These are phyloP conservation scores for Xanthoconium separans DNA, from an alignment of 1,284 basidiomycete species.

Conservation along the genomic window DNA sequence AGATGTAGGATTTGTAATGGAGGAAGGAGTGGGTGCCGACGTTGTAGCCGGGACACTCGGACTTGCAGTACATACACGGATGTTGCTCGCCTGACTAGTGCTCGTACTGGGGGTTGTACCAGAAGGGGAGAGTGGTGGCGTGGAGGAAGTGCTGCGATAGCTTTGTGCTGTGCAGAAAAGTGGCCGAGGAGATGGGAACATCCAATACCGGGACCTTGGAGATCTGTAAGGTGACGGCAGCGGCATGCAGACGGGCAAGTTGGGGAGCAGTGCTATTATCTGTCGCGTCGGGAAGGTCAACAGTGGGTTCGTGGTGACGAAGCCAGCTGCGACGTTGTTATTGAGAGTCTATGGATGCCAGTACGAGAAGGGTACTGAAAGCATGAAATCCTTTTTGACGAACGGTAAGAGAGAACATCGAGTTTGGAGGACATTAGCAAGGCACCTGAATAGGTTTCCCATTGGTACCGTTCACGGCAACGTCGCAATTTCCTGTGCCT, in stretches of 20 bases:
- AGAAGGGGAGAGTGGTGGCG: not conserved
- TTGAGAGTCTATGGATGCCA: slow-evolving; percentile 42
- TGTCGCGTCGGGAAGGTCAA: slow-evolving; percentile 72
- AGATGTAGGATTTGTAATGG: not conserved
- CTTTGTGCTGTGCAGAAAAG: slow-evolving; percentile 45
- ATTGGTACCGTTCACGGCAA: slow-evolving; percentile 48
- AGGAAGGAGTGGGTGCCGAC: not conserved
- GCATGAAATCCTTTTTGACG: slow-evolving; percentile 9
- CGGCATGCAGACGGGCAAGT: slow-evolving; percentile 51
- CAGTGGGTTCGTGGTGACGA: slow-evolving; percentile 58
- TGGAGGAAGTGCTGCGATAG: slow-evolving; percentile 35
- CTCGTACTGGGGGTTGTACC: not conserved
- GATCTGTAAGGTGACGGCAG: slow-evolving; percentile 52
- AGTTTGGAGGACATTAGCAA: slow-evolving; percentile 60
- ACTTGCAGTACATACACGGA: not conserved
- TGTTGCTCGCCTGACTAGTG: not conserved
- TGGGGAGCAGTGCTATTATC: slow-evolving; percentile 50
- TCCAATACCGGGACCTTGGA: slow-evolving; percentile 50
- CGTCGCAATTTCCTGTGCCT: slow-evolving; percentile 55
- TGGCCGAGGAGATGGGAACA: slow-evolving; percentile 55
- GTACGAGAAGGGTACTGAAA: not conserved
- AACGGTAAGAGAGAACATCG: slow-evolving; percentile 48
- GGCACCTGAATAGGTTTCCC: slow-evolving; percentile 53
- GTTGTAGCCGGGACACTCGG: not conserved
- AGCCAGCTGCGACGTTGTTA: slow-evolving; percentile 58